Evolutionary conservation across 2,329 filamentous ascomycete genomes (phyloP), one percentile per base, ranked within the genome.

Genomic region (Furcasterigmium sp.): DNA sequence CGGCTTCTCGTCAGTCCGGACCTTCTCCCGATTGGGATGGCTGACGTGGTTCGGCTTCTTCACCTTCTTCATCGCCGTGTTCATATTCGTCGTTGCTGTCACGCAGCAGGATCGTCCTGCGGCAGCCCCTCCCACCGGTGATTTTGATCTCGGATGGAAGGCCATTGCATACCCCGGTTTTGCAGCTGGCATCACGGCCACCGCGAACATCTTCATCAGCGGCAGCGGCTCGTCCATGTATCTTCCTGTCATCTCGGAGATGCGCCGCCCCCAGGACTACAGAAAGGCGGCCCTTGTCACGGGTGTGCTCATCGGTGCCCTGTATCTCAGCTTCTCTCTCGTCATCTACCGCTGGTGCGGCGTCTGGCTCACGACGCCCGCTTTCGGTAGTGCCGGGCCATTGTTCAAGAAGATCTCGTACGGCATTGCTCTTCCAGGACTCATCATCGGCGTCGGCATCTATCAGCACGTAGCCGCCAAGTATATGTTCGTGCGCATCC

Each of bases 391-490:
- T 25, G 56, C 75, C 9, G 61, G 62, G 7, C 56, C 62, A 0
- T 62, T 59, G 17, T 75, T 71, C 67, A 59, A 63, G 29, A 76
- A 76, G 55, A 68, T 69, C 9, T 67, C 70, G 2, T 77, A 73
- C 47, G 73, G 70, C 1, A 62, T 75, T 15, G 71, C 70, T 1
- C 56, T 77, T 1, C 71, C 72, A 0, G 76, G 73, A 42, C 66
- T 76, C 50, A 54, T 75, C 28, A 67, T 76, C 26, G 71, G 71
- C 1, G 74, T 70, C 1, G 62, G 62, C 10, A 49, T 78, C 19
- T 76, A 75, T 47, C 61, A 68, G 8, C 74, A 77, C 49, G 73
- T 71, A 1, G 72, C 73, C 0, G 66, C 67, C 18, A 77, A 77
- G 52, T 58, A 76, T 15, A 51, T 77, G 15, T 76, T 75, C 44